Conservation (phyloP, 345 rosid genomes). For the Lepidium africanum region DNA sequence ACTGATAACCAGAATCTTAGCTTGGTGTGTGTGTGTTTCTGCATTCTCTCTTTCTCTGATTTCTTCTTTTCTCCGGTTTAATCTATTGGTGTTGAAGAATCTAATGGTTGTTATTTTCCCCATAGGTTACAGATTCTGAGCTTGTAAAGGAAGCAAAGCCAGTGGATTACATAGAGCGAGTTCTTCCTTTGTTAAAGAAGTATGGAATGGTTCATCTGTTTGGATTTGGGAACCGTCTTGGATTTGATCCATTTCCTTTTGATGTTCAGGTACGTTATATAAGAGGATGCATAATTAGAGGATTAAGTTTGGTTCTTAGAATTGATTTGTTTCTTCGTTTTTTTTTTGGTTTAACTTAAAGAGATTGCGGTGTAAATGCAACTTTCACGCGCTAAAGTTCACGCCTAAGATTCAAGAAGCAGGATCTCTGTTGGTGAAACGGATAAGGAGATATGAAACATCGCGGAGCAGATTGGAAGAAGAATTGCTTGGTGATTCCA, state of each 20-base stretch:
- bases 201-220: constrained; percentile 75
- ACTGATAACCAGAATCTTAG: constrained; percentile 63
- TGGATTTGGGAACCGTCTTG: constrained; percentile 87
- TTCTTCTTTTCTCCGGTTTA: too few species aligned
- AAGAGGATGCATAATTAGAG: background rate
- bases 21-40: constrained; percentile 31
- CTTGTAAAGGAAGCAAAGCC: constrained; percentile 81
- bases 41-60: background rate
- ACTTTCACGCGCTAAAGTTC: constrained; percentile 81
- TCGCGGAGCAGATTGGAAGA: constrained; percentile 42
- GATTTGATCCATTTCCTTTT: constrained; percentile 76
- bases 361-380: constrained; percentile 90
- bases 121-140: constrained; percentile 78
- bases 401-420: constrained; percentile 62
- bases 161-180: constrained; percentile 44
- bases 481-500: constrained; percentile 56
- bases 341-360: constrained; percentile 18
- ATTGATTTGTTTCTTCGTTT: too few species aligned
- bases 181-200: constrained; percentile 50
- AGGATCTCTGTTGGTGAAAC: constrained; percentile 55
- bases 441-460: constrained; percentile 53
- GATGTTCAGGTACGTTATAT: constrained; percentile 53
- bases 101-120: background rate
- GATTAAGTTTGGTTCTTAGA: background rate
- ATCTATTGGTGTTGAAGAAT: background rate